Evolutionary conservation across 2,329 filamentous ascomycete genomes (phyloP), one percentile per base, ranked within the genome.

Genomic region (Phaeophleospora eucalypticola): DNA sequence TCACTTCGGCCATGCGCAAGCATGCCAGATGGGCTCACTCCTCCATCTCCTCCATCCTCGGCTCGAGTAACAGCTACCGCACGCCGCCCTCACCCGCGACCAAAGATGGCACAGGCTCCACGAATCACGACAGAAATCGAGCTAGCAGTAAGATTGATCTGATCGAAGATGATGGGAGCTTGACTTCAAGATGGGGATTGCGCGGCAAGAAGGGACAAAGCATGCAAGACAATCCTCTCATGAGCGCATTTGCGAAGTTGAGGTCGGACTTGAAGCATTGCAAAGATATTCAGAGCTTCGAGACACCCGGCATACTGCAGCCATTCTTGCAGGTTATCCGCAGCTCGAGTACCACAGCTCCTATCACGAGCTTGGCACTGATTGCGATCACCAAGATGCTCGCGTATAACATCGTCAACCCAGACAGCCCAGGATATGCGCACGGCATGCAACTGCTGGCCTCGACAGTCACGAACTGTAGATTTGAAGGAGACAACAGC

Each of bases 1-100:
- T 98, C 71, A 97, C 93, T 12, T 96, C 91, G 53, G 89, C 90
- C 51, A 96, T 98, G 80, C 90, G 95, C 64, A 98, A 98, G 73
- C 86, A 96, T 79, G 87, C 89, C 55, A 86, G 93, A 56, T 97
- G 91, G 77, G 89, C 89, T 39, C 90, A 97, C 67, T 95, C 90
- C 10, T 96, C 90, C 4, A 93, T 98, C 36, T 89, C 93, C 32
- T 91, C 91, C 43, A 98, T 98, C 51, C 77, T 98, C 24, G 93
- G 93, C 39, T 49, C 51, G 4, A 46, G 38, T 19, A 45, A 48
- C 45, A 36, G 44, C 18, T 46, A 46, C 33, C 32, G 35, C 17
- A 45, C 43, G n/a, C 48, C 56, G 12, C 54, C 56, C 21, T 42
- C 37, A 20, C 51, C 45, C 8, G 29, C 44, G 2, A 33, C 53